A percentile compares a stretch with the other conserved stretches of the same genome.
phyloP scores from a whole-genome alignment of 352 stramenopile species.

The Phytophthora ramorum region DNA sequence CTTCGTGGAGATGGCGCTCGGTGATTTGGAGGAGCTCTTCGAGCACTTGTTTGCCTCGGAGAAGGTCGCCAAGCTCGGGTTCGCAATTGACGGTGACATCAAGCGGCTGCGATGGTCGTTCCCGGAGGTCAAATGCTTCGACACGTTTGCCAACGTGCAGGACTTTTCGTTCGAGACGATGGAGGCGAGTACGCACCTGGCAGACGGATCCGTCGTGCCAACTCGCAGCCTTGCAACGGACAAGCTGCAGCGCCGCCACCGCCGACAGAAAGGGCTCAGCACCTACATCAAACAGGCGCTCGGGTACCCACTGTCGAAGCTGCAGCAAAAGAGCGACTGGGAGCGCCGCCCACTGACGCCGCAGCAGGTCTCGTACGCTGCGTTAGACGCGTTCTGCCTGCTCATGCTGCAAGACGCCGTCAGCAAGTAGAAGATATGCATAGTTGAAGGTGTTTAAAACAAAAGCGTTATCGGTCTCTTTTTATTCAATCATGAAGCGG shows the following conservation, averaged over 20 bases:
- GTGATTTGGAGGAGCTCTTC: constrained; percentile 75
- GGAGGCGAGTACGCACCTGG: constrained; percentile 33
- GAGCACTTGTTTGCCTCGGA: constrained; percentile 61
- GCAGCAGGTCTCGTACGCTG: constrained; percentile 77
- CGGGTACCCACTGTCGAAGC: constrained; percentile 65
- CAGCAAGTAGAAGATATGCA: too few species aligned
- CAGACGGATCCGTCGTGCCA: constrained; percentile 29
- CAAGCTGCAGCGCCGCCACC: constrained; percentile 37
- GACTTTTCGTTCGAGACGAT: constrained; percentile 63
- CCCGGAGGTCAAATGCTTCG: constrained; percentile 68
- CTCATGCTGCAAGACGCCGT: constrained; percentile 70
- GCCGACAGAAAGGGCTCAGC: constrained; percentile 62
- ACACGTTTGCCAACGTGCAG: constrained; percentile 66
- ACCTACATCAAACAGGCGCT: constrained; percentile 62
- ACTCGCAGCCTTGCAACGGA: constrained; percentile 11
- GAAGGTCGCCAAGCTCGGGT: constrained; percentile 66
- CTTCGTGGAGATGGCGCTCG: constrained; percentile 54
- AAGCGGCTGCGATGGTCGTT: constrained; percentile 77
- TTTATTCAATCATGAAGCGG: too few species aligned
- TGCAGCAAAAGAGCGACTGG: constrained; percentile 82
- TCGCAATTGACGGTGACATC: constrained; percentile 71
- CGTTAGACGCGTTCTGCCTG: constrained; percentile 77
- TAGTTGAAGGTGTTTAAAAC: too few species aligned
- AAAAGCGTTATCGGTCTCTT: too few species aligned
- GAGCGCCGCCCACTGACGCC: constrained; percentile 61